Base-by-base conservation (phyloP, 73 alveolate genomes). In the Blepharisma japonicum region DNA sequence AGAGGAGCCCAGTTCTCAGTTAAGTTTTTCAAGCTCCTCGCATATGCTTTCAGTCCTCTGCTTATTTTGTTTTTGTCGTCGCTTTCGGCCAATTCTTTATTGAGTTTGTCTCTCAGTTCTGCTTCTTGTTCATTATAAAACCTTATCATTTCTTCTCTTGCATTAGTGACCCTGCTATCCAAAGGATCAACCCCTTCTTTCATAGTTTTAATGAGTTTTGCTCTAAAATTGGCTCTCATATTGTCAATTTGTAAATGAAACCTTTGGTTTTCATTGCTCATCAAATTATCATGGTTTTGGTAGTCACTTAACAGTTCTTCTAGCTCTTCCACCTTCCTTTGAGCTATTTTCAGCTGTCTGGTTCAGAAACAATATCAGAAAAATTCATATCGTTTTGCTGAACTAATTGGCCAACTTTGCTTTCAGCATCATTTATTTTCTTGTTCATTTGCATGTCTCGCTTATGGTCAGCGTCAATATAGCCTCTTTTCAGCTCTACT, bases 1-100 rank as follows among this genome's bases (percentile, higher is more conserved):
- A 95, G 94, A 7, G 98, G 99, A 51, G 97, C 97, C 97, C 95
- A 94, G 80, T 96, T 98, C 71, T 94, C 97, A 32, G 98, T 97
- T 8, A 81, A 86, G 51, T 87, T 87, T 85, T 94, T 98, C 48
- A 96, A 87, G 55, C 90, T 92, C 78, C 96, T 91, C 77, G 96
- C 90, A 78, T 96, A 94, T 55, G 82, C 92, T 89, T 96, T 92
- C 51, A 96, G 85, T 79, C 97, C 91, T 77, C 89, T 84, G 84
- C 0, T 61, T 20, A 61, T 61, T 61, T 25, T 14, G 18, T n/a
- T 8, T 20, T 61, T 14, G 50, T 14, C 6, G 18, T n/a, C 18
- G 5, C 47, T 61, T 61, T 18, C 18, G 18, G 14, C 47, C 14
- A 18, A 9, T 84, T 94, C 96, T 68, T 89, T 91, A 72, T 95